Evolutionary conservation across 1,139 yeast species (phyloP), one percentile per base, ranked within the genome.

Genomic region (Fermentozyma sake): DNA sequence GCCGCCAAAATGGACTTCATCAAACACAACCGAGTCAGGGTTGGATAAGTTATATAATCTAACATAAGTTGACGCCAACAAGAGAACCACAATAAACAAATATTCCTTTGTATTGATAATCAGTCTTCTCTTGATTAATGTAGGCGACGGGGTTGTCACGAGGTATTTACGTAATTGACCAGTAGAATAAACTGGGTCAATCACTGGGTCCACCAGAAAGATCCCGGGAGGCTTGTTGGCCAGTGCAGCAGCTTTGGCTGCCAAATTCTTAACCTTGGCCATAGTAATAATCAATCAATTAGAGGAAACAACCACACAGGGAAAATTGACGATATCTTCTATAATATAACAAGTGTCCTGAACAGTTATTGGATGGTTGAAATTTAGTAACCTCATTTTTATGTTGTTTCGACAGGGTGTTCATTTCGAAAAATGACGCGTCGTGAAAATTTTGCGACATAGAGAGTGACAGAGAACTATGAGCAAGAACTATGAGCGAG

Each of bases 1-100:
- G 13, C 84, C 85, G 33, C 93, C 93, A 38, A 81, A 81, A 51
- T 80, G 87, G 27, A 79, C 87, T 55, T 91, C 98, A 61, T 91
- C 98, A 52, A 91, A 91, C 18, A 91, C 96, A 26, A 91, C 95
- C 22, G 84, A 72, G 38, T 74, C 58, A 11, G 98, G 98, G 34
- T 63, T 53, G 25, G 74, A 68, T 26, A 91, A 54, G 34, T 72
- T 70, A 46, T 71, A 32, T 48, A 52, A 26, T 35, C 55, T 74
- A 28, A 84, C 70, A 25, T 57, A 47, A 7, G 66, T 39, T 0
- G 94, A 73, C 20, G 77, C 50, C 2, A 72, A 41, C n/a, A 77
- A 50, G 30, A 91, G 66, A 3, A 57, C 46, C 2, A 61, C 63
- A 12, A 91, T 30, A 26, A 55, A 45, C 18, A 48, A 25, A 38